These are phyloP conservation scores for Stemphylium vesicarium DNA, from an alignment of 2,329 filamentous ascomycete genomes.

Conservation along the genomic window DNA sequence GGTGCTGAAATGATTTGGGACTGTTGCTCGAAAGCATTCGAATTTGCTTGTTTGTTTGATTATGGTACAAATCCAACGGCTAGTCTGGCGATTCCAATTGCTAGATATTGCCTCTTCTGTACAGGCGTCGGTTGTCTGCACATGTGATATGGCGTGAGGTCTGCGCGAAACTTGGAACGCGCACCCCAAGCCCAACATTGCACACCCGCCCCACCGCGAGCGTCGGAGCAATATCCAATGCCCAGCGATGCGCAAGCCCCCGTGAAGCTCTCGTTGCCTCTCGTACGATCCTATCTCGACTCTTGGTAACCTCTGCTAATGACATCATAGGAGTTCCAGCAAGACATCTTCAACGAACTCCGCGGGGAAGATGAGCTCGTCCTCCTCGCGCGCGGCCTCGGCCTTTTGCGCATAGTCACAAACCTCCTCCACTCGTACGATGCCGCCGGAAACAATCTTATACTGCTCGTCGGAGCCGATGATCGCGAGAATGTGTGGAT, in stretches of 20 bases:
- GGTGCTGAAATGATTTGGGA: neutral
- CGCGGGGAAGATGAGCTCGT: slow-evolving; percentile 92
- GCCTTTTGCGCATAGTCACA: slow-evolving; percentile 89
- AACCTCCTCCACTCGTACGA: slow-evolving; percentile 97
- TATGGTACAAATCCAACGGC: neutral
- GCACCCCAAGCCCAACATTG: slow-evolving; percentile 20
- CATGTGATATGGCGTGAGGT: slow-evolving; percentile 38
- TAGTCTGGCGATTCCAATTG: neutral
- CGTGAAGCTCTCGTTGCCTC: slow-evolving; percentile 80
- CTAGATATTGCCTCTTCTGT: neutral
- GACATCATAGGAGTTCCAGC: slow-evolving; percentile 76
- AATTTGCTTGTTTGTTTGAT: neutral
- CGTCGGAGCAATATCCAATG: slow-evolving; percentile 38
- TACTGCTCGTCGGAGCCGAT: slow-evolving; percentile 86
- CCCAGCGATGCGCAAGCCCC: slow-evolving; percentile 57
- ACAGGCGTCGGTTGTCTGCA: neutral
- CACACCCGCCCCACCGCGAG: slow-evolving; percentile 22
- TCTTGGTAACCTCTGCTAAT: slow-evolving; percentile 23
- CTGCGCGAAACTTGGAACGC: slow-evolving; percentile 21
- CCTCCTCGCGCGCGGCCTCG: slow-evolving; percentile 87
- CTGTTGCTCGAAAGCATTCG: neutral
- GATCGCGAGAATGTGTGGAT: slow-evolving; percentile 97
- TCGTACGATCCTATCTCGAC: slow-evolving; percentile 56
- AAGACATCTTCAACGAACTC: slow-evolving; percentile 77
- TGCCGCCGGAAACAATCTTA: slow-evolving; percentile 90